Evolutionary conservation across 176 grass and related monocot species (phyloP).

Genomic region (Urochloa ruziziensis): DNA sequence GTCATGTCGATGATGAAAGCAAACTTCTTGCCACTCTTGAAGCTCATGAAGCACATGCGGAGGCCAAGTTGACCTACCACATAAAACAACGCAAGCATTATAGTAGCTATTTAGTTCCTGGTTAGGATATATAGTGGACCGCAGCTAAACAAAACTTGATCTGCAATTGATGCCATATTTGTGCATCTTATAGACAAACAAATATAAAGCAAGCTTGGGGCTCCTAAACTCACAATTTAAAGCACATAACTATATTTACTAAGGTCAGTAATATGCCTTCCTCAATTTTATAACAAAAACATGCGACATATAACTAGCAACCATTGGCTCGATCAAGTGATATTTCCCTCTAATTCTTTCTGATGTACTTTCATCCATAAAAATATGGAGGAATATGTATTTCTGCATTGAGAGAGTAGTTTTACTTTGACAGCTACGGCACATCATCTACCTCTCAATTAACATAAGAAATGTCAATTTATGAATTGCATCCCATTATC

Average conservation of each 20-base stretch:
- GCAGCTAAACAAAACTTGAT: conserved; percentile 7
- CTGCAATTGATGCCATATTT: not conserved
- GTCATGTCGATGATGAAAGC: conserved; percentile 64
- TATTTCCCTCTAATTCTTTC: not conserved
- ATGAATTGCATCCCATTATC: not conserved
- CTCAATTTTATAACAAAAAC: conserved; percentile 11
- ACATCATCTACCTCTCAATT: conserved; percentile 3
- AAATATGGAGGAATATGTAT: not conserved
- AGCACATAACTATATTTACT: conserved; percentile 20
- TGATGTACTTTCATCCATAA: not conserved
- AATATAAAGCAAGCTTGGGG: not conserved
- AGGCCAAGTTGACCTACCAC: conserved; percentile 59
- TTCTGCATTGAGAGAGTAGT: not conserved
- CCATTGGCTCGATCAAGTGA: not conserved
- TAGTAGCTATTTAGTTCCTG: not conserved
- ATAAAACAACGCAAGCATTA: conserved; percentile 35
- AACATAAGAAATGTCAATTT: conserved; percentile 11
- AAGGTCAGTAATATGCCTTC: not conserved
- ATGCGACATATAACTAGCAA: conserved; percentile 1
- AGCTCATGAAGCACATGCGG: conserved; percentile 59
- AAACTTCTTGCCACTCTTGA: conserved; percentile 55
- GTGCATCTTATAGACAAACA: not conserved
- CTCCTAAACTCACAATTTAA: not conserved
- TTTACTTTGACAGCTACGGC: conserved; percentile 13
- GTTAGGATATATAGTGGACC: not conserved